A percentile compares a stretch with the other conserved stretches of the same genome.
These are phyloP conservation scores for Pulveroboletus sp. DNA, from an alignment of 768 basidiomycete genomes.

Conservation along the genomic window DNA sequence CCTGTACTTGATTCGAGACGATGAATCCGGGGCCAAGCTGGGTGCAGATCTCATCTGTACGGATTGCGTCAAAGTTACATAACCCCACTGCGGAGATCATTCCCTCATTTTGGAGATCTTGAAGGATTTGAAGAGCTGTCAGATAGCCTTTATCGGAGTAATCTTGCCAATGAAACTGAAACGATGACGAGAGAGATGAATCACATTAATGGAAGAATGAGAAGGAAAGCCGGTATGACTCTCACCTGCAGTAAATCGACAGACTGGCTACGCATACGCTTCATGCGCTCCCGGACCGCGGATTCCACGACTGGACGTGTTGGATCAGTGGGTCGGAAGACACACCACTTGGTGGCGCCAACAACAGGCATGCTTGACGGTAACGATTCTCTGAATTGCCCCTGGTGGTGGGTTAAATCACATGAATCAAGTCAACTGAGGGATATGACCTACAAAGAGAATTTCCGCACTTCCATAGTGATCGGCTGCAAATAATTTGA, in stretches of 20 bases:
- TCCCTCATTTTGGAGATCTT: constrained; percentile 57
- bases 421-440: background rate
- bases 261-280: constrained; percentile 55
- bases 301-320: constrained; percentile 57
- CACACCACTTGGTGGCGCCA: constrained; percentile 86
- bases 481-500: constrained; percentile 52
- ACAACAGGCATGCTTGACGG: constrained; percentile 43
- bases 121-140: constrained; percentile 47
- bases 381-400: constrained; percentile 58
- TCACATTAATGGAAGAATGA: background rate
- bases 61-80: constrained; percentile 76
- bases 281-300: constrained; percentile 66
- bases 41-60: constrained; percentile 79
- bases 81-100: constrained; percentile 67
- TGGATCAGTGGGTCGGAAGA: constrained; percentile 54
- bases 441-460: constrained; percentile 57
- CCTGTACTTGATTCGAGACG: constrained; percentile 84
- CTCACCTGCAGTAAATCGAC: constrained; percentile 75
- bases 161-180: constrained; percentile 81
- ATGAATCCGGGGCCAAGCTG: constrained; percentile 66
- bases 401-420: constrained; percentile 40
- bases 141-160: constrained; percentile 50
- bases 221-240: background rate
- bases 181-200: background rate
- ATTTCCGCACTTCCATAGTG: constrained; percentile 86